Conservation (phyloP, 352 stramenopile species). For the Globisporangium lucens region DNA sequence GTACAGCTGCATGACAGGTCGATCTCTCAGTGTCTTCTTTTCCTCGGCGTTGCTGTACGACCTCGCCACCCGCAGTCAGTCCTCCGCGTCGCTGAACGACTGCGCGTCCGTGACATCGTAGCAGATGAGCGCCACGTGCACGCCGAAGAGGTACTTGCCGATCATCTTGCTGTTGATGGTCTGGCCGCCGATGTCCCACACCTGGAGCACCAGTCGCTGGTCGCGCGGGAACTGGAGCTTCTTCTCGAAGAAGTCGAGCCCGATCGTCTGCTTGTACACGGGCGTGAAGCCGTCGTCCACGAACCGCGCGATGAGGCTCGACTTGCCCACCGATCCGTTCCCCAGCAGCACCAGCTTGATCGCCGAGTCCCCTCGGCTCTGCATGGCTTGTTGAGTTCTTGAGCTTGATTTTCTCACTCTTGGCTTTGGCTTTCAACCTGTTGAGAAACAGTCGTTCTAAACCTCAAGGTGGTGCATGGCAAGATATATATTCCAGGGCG, state of each 20-base stretch:
- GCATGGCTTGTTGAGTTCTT: constrained; percentile 5
- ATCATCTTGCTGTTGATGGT: constrained; percentile 89
- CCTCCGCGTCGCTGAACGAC: constrained; percentile 77
- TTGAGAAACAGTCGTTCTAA: background rate
- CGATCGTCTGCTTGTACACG: constrained; percentile 87
- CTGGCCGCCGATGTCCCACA: constrained; percentile 89
- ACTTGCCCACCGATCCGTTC: constrained; percentile 87
- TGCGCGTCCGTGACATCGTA: constrained; percentile 86
- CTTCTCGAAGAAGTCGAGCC: constrained; percentile 88
- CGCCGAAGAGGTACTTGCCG: constrained; percentile 79
- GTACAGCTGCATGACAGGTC: constrained; percentile 56
- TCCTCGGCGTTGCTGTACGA: constrained; percentile 17
- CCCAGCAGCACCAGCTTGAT: constrained; percentile 86
- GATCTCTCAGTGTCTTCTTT: background rate
- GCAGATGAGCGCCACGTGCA: constrained; percentile 77
- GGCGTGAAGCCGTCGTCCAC: constrained; percentile 74
- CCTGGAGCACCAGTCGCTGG: constrained; percentile 71
- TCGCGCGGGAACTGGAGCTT: constrained; percentile 73
- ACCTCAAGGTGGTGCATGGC: background rate
- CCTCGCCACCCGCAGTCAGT: constrained; percentile 63
- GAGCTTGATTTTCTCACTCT: background rate
- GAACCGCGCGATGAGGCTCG: constrained; percentile 81
- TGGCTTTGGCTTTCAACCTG: background rate
- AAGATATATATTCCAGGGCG: background rate
- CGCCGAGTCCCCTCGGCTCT: constrained; percentile 38